These are phyloP conservation scores for Phytophthora sp. DNA, from an alignment of 352 stramenopile species.

Conservation along the genomic window DNA sequence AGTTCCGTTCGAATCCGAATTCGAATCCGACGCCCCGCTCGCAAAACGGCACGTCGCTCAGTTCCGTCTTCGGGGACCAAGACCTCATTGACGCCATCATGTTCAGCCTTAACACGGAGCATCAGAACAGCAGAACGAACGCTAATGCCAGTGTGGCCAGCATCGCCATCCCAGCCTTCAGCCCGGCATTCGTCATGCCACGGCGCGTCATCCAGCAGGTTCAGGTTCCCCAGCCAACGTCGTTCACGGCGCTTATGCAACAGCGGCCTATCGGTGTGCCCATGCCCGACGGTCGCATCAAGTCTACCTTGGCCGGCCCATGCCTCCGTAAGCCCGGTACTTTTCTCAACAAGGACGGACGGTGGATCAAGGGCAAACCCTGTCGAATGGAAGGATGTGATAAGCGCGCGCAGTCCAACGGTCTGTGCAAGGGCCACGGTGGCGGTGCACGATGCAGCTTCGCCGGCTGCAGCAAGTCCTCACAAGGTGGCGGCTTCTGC, in stretches of 20 bases:
- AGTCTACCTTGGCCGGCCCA: conserved; percentile 38
- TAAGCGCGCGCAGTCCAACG: conserved; percentile 82
- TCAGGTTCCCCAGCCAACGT: conserved; percentile 24
- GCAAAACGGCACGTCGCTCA: conserved; percentile 55
- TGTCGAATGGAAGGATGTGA: conserved; percentile 76
- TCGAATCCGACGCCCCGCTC: conserved; percentile 24
- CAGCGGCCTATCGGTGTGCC: conserved; percentile 22
- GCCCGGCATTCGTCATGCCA: conserved; percentile 22
- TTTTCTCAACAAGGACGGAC: conserved; percentile 90
- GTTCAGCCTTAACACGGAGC: conserved; percentile 68
- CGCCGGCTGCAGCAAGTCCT: conserved; percentile 76
- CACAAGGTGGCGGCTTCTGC: conserved; percentile 76
- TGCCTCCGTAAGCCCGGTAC: conserved; percentile 75
- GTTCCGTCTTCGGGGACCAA: conserved; percentile 78
- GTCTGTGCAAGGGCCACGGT: conserved; percentile 83
- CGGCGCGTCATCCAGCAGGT: conserved; percentile 22
- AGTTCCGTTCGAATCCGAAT: conserved; percentile 45
- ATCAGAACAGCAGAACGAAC: conserved; percentile 6
- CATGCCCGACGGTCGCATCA: conserved; percentile 25
- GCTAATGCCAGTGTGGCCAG: background rate
- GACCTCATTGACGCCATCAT: conserved; percentile 85
- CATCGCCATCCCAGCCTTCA: conserved; percentile 15
- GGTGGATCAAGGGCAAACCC: conserved; percentile 88
- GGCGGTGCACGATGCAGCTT: conserved; percentile 80
- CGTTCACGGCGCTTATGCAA: conserved; percentile 41